Base-by-base conservation (phyloP, 164 flowering plant genomes). In the Saururus chinensis region DNA sequence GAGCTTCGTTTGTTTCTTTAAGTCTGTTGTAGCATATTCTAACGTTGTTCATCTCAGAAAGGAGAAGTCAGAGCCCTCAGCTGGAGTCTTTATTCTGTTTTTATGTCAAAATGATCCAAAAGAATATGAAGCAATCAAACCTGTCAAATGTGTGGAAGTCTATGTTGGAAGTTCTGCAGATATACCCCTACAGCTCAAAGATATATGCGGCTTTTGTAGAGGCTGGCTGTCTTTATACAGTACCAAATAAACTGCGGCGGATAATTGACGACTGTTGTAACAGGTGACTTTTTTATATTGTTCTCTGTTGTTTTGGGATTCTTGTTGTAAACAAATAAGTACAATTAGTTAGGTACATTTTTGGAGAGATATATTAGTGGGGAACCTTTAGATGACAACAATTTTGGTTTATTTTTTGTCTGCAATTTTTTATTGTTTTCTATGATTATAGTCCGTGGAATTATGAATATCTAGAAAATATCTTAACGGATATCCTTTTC, bases 231-330 rank as follows among this genome's bases (percentile, higher is more conserved):
- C 79, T 75, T 40, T 77, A 80, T 66, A 78, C 84, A 25, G 82
- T 87, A 48, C 83, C 99, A 6, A 82, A 81, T 71, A 93, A 90
- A 71, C 64, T 93, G 64, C 83, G 97, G 52, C 71, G 71, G 79
- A 78, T 79, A 53, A 74, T 93, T 51, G 99, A 93, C 76, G 84
- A 83, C 49, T 68, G 71, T 68, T 85, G 71, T 65, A 78, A 69
- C 72, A 84, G 75, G 98, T 91, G 80, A 76, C 86, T 64, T 68
- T n/a, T 21, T 59, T 60, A 45, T 45, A 12, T 26, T 24, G 17
- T 57, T 61, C 17, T 12, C 56, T 51, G 23, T 45, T 45, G 14
- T 45, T 45, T 45, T 45, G 14, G 49, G 17, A 17, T 45, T 12
- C 14, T 45, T 45, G 49, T 45, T 9, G 56, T 5, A 53, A 3